phyloP scores from a whole-genome alignment of 2,329 filamentous ascomycete genomes.

The Aspergillus nomiae region DNA sequence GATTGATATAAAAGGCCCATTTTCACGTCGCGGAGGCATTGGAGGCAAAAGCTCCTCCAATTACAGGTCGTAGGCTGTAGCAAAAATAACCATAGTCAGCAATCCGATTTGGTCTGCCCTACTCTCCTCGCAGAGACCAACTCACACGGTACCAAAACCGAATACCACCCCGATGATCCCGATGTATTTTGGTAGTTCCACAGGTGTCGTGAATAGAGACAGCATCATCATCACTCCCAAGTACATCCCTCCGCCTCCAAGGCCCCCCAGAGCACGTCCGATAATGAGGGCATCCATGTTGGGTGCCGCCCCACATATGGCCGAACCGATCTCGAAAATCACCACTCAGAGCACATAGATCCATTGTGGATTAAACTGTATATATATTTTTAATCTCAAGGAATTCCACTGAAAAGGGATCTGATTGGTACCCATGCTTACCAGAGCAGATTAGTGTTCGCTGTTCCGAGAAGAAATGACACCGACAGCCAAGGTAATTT shows the following conservation, averaged over 20 bases:
- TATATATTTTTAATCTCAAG: background rate
- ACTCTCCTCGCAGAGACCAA: background rate
- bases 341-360: background rate
- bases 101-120: background rate
- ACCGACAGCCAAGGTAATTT: background rate
- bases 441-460: background rate
- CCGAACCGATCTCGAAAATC: constrained; percentile 38
- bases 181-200: constrained; percentile 33
- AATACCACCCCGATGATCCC: constrained; percentile 30
- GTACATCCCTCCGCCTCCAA: constrained; percentile 37
- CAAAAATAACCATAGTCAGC: constrained; percentile 33
- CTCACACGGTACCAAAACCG: constrained; percentile 32
- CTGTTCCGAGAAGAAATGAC: background rate
- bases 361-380: background rate
- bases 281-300: constrained; percentile 51
- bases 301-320: constrained; percentile 48
- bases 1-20: constrained; percentile 52
- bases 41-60: constrained; percentile 16
- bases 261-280: constrained; percentile 40
- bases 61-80: constrained; percentile 30
- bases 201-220: constrained; percentile 21
- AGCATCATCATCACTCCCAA: constrained; percentile 27
- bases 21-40: constrained; percentile 25
- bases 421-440: background rate
- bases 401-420: background rate